Base-by-base conservation (phyloP, 1,284 basidiomycete species). In the Cutaneotrichosporon cavernicola region DNA sequence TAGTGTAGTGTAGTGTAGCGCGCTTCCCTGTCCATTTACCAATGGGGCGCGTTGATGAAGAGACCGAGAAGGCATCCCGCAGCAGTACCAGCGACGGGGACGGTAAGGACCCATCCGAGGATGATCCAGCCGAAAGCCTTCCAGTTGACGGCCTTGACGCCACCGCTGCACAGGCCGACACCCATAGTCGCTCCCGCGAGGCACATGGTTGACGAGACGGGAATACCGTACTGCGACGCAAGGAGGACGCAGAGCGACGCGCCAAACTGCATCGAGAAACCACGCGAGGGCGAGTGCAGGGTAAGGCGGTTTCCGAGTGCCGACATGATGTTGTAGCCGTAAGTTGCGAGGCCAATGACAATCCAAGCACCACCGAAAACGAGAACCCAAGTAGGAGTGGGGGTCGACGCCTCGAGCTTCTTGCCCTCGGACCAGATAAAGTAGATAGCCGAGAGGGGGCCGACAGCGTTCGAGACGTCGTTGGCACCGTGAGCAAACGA, bases 231-330 rank as follows among this genome's bases (percentile, higher is more conserved):
- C 65, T 73, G 81, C 5, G 81, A 82, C 10, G 82, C 82, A 55
- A 83, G 75, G 52, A 83, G 75, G 67, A 83, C 80, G 38, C 81
- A 82, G 71, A 83, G 80, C 56, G 81, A 73, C 1, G 82, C 76
- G 11, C 81, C 82, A 34, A 84, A 71, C 71, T 84, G 82, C 83
- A 84, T 84, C 8, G 77, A 78, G 74, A 82, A 82, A 26, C 83
- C 83, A 61, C 83, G 79, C 11, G 81, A 82, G 4, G 83, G 83
- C 1, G 82, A 82, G 66, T 77, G 73, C 51, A 83, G 75, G 9
- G 83, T 84, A 62, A 84, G 75, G 32, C 76, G 74, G 78, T 83
- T 83, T 34, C 82, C 82, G 64, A 83, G 75, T 16, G 80, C 77
- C 4, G 67, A 49, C 76, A 81, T 78, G 65, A 79, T 79, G 67